A percentile compares a stretch with the other conserved stretches of the same genome.
These are phyloP conservation scores for Lagerstroemia speciosa DNA, from an alignment of 345 rosid species.

Conservation along the genomic window DNA sequence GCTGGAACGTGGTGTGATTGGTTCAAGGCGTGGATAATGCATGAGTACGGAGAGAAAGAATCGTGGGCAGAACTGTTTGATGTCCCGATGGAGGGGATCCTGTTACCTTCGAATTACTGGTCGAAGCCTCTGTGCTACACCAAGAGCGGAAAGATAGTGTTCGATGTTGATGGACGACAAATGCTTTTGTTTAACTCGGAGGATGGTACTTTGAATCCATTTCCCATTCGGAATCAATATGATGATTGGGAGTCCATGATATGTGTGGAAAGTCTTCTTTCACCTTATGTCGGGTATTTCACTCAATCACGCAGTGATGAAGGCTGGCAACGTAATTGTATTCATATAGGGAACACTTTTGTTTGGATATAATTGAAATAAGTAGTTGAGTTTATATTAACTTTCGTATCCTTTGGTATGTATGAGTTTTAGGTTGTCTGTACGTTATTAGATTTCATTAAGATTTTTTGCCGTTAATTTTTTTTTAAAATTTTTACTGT, in stretches of 20 bases:
- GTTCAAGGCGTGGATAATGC: conserved; percentile 1
- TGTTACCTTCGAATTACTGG: not conserved
- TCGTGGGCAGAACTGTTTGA: conserved; percentile 7
- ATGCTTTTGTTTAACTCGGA: not conserved
- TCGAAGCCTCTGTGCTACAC: not conserved
- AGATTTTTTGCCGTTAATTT: too few species aligned
- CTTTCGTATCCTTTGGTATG: too few species aligned
- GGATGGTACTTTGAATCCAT: not conserved
- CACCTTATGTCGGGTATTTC: not conserved
- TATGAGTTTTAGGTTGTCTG: too few species aligned
- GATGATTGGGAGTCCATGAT: not conserved
- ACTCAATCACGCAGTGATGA: not conserved
- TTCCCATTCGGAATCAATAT: not conserved
- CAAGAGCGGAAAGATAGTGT: not conserved
- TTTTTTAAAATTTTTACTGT: too few species aligned
- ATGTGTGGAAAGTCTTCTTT: conserved; percentile 6
- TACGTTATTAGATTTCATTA: too few species aligned
- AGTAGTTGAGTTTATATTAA: too few species aligned
- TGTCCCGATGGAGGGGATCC: not conserved
- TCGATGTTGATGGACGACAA: conserved; percentile 1
- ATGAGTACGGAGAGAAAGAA: not conserved
- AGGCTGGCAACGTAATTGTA: too few species aligned
- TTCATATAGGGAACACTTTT: too few species aligned
- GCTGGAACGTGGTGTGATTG: not conserved
- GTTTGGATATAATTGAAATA: too few species aligned